Evolutionary conservation across 805 yeast genomes (phyloP), one percentile per base, ranked within the genome.

Genomic region (Yarrowia sp.): DNA sequence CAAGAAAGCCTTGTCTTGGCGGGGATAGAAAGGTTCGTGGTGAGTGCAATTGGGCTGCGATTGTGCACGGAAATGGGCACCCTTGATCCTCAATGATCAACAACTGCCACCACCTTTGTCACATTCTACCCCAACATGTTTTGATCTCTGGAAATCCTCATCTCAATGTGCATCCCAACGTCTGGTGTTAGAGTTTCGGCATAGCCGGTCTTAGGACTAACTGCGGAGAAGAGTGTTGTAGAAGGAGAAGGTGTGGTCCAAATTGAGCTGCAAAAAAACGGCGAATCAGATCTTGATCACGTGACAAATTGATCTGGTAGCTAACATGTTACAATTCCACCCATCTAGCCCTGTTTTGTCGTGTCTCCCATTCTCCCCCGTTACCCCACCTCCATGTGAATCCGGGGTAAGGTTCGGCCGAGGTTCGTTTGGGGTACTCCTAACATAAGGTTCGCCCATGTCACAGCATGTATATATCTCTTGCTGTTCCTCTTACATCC

Each of bases 321-420:
- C 19, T 2, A 8, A 15, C 8, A 8, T 9, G 9, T 40, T 7
- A 14, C 44, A 13, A 44, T 3, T 20, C 33, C 14, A 33, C 33
- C 38, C 19, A 47, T 6, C 44, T 9, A 15, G 15, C 44, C 19
- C 38, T 10, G 12, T 9, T 12, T 9, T 36, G 13, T 36, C 20
- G 9, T 17, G 9, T 17, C 34, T 10, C 36, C 34, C n/a, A 20
- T 12, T 9, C 15, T 20, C 24, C 14, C n/a, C 50, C 8, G 3
- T 40, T 43, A 33, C 64, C 64, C 64, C 64, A 33, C 49, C 50
- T 43, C 50, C 64, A 58, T 43, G 64, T 58, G 64, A 58, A 58
- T 58, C 64, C 40, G 50, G 50, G 50, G 50, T 43, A 58, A 58
- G 64, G 64, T 58, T 58, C 19, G 50, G 40, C 64, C 63, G 63